Conservation (phyloP, 306 rosid genomes). For the Pachyrhizus erosus region DNA sequence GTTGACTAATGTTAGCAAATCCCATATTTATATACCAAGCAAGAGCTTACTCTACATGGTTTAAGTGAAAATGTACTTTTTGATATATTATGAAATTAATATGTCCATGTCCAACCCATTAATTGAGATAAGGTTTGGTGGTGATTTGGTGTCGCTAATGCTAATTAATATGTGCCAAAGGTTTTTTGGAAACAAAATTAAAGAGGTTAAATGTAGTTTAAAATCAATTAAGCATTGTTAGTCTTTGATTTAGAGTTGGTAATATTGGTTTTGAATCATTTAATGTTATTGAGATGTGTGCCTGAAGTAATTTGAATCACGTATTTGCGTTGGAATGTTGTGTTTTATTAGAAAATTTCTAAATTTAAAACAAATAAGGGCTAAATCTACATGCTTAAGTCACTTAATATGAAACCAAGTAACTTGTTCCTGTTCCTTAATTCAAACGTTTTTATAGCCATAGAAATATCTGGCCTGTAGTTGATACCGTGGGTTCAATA, state of each 20-base stretch:
- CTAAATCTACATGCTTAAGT: background rate
- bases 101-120: background rate
- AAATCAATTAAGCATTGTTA: background rate
- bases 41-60: background rate
- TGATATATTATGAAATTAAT: background rate
- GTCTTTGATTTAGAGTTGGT: background rate
- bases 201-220: constrained; percentile 14
- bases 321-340: background rate
- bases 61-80: background rate
- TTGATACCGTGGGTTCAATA: constrained; percentile 20
- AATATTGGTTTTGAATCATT: background rate
- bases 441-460: constrained; percentile 3
- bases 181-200: background rate
- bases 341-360: background rate
- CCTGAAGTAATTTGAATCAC: background rate
- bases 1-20: background rate
- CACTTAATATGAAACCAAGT: background rate
- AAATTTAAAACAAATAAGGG: background rate
- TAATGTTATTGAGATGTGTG: background rate
- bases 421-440: background rate
- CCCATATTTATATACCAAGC: background rate
- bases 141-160: background rate
- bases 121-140: background rate
- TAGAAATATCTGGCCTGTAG: constrained; percentile 21
- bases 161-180: background rate